Percentiles rank a stretch among this genome's conserved stretches.
phyloP scores from a whole-genome alignment of 306 rosid genomes.

The Malus orientalis region DNA sequence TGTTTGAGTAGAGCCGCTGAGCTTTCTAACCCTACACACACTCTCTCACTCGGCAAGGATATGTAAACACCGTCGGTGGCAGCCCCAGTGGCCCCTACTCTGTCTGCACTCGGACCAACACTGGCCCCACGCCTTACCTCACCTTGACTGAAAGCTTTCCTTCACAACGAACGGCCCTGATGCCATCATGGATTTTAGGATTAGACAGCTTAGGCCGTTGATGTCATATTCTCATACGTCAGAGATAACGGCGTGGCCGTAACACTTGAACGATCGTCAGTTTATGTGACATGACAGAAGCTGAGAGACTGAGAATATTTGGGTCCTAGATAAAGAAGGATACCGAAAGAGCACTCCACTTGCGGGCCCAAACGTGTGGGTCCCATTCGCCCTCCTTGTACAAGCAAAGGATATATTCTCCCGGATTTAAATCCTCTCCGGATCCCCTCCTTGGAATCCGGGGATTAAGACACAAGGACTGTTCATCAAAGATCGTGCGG shows the following conservation, averaged over 20 bases:
- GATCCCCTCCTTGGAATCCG: no score
- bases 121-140: conserved; percentile 21
- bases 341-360: conserved; percentile 79
- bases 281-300: conserved; percentile 48
- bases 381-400: conserved; percentile 54
- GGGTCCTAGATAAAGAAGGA: conserved; percentile 84
- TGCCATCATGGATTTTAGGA: not conserved
- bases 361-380: conserved; percentile 37
- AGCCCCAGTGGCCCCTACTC: conserved; percentile 27
- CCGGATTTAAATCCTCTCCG: no score
- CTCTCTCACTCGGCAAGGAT: not conserved
- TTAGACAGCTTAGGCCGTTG: conserved; percentile 20
- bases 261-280: not conserved
- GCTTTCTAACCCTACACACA: conserved; percentile 6
- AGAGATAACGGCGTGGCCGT: conserved; percentile 23
- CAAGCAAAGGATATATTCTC: conserved; percentile 87
- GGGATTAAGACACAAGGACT: no score
- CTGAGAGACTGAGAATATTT: conserved; percentile 57
- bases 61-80: conserved; percentile 47
- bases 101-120: conserved; percentile 26
- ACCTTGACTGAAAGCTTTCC: conserved; percentile 29
- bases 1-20: not conserved
- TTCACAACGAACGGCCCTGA: conserved; percentile 26
- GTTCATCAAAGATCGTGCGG: no score
- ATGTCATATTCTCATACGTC: conserved; percentile 20